phyloP scores from a whole-genome alignment of 202 grass and related monocot species.

The Panicum hallii region DNA sequence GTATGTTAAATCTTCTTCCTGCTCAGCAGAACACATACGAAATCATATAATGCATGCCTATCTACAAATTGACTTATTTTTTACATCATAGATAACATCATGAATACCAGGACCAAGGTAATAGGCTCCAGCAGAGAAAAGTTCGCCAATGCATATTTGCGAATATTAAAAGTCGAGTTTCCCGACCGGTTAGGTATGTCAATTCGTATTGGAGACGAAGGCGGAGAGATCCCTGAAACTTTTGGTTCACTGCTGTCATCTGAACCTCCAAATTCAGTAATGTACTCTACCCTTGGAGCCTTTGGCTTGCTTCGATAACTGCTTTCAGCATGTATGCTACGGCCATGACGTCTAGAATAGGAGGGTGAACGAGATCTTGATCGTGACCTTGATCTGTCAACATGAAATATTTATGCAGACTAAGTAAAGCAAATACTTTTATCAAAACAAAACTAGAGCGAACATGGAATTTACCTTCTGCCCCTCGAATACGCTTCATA shows the following conservation, averaged over 20 bases:
- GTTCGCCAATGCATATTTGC: constrained; percentile 78
- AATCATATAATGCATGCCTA: constrained; percentile 36
- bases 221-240: constrained; percentile 82
- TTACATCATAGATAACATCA: constrained; percentile 43
- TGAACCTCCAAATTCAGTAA: constrained; percentile 96
- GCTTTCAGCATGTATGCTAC: constrained; percentile 67
- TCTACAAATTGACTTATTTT: constrained; percentile 47
- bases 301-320: constrained; percentile 77
- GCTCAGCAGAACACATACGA: constrained; percentile 36
- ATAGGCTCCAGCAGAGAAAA: constrained; percentile 62
- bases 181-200: constrained; percentile 79
- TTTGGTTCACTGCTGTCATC: constrained; percentile 60
- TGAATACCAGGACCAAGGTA: constrained; percentile 45
- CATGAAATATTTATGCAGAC: constrained; percentile 31
- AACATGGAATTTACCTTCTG: constrained; percentile 65
- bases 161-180: constrained; percentile 88
- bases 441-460: background rate
- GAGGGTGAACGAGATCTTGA: constrained; percentile 87
- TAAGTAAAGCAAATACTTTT: constrained; percentile 22
- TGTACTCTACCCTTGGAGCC: constrained; percentile 88
- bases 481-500: constrained; percentile 96
- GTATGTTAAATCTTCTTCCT: constrained; percentile 40
- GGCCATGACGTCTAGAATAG: constrained; percentile 70
- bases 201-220: constrained; percentile 92
- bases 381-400: constrained; percentile 68